A percentile compares a stretch with the other conserved stretches of the same genome.
Evolutionary conservation across 768 basidiomycete species (phyloP).

Genomic region (Sistotremastrum suecicum): DNA sequence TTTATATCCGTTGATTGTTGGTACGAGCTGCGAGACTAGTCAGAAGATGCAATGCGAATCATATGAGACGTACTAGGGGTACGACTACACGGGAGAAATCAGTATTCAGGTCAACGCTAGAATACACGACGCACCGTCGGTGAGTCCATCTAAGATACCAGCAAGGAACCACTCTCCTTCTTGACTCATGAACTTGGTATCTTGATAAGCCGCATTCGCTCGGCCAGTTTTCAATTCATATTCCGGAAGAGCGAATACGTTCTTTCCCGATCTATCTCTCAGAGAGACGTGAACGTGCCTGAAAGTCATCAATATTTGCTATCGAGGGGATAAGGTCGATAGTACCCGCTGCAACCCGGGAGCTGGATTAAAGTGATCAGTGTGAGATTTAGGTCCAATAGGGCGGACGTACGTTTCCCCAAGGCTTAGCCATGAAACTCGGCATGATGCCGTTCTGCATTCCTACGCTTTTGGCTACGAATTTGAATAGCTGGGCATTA

Average conservation of each 20-base stretch:
- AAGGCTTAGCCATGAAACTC: slow-evolving; percentile 98
- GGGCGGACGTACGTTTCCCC: slow-evolving; percentile 54
- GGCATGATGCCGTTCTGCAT: slow-evolving; percentile 82
- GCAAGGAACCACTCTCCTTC: slow-evolving; percentile 90
- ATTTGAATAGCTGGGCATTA: slow-evolving; percentile 88
- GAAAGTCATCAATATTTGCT: neutral
- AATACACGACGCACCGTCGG: slow-evolving; percentile 49
- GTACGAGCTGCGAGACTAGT: slow-evolving; percentile 41
- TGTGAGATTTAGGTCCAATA: neutral
- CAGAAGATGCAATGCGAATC: neutral
- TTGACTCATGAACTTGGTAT: slow-evolving; percentile 74
- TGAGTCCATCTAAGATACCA: slow-evolving; percentile 76
- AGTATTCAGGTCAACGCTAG: neutral
- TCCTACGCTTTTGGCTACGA: slow-evolving; percentile 80
- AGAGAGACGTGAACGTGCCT: slow-evolving; percentile 92
- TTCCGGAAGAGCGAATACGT: slow-evolving; percentile 64
- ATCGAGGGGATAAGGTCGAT: neutral
- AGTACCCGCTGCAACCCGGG: slow-evolving; percentile 89
- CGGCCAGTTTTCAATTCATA: slow-evolving; percentile 50
- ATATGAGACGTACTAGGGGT: slow-evolving; percentile 48
- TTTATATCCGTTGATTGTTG: slow-evolving; percentile 95
- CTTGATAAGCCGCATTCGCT: slow-evolving; percentile 55
- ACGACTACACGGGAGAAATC: slow-evolving; percentile 32
- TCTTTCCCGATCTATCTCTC: slow-evolving; percentile 49
- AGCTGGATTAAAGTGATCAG: slow-evolving; percentile 36